Base-by-base conservation (phyloP, 2,329 filamentous ascomycete genomes). In the Aspergillus novofumigatus region DNA sequence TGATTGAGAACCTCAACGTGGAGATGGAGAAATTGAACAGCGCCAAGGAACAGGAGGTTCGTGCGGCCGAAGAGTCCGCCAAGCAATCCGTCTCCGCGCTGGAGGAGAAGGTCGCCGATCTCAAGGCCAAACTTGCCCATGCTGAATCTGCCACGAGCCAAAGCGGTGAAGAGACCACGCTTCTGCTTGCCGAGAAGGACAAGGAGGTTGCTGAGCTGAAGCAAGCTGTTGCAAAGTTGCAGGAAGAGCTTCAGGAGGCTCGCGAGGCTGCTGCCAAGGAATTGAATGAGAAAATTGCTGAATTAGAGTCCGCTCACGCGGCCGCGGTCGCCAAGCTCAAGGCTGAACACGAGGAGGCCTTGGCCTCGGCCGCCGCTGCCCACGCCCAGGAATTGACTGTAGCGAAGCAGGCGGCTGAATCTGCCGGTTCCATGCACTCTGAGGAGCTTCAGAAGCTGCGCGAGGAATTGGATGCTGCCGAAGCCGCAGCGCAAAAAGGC, bases 1-100 rank as follows among this genome's bases (percentile, higher is more conserved):
- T 75, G 3, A 70, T 75, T 35, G 71, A 75, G 25, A 74, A 69
- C 35, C 67, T 76, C 23, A 70, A 77, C 50, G 65, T 65, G 21
- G 76, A 78, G 56, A 69, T 73, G 52, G 63, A 72, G 23, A 70
- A 69, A 52, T 55, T 76, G 26, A 64, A 67, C 35, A 59, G 69
- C 28, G 59, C 68, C 25, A 78, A 76, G 54, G 71, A 74, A 26
- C 62, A 75, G 52, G 71, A 72, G 45, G 63, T 72, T 26, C 64
- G 61, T 41, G 68, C 72, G 14, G 71, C 72, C 21, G 68, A 72
- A 49, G 69, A 76, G 23, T 62, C 66, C 44, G 64, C 70, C 2
- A 64, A 69, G 11, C 59, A 69, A 48, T 67, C 65, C 14, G 55
- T 68, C 17, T 59, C 67, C 2, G 58, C 60, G 14, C 66, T 77